A percentile compares a stretch with the other conserved stretches of the same genome.
Evolutionary conservation across 805 yeast genomes (phyloP).

Genomic region (Saccharomycopsis babjevae): DNA sequence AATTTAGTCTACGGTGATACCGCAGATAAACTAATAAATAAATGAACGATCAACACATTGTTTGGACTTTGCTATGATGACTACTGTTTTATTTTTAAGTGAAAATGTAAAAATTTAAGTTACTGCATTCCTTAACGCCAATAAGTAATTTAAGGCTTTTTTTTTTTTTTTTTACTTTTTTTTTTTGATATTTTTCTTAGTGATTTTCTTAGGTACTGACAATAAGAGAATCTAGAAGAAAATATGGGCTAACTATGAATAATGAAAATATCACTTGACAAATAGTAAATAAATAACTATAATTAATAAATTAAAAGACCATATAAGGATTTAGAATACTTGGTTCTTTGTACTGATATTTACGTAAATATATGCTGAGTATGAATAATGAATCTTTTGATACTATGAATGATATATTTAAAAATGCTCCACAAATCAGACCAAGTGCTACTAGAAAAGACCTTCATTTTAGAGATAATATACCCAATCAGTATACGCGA

Average conservation of each 20-base stretch:
- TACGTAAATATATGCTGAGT: neutral
- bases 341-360: neutral
- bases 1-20: constrained; percentile 4
- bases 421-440: neutral
- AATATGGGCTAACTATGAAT: neutral
- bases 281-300: too few species aligned
- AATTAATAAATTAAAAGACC: too few species aligned
- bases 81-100: too few species aligned
- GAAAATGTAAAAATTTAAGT: too few species aligned
- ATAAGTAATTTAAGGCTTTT: neutral
- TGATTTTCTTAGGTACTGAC: neutral
- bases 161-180: neutral
- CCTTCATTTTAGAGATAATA: neutral
- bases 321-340: too few species aligned
- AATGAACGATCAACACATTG: neutral
- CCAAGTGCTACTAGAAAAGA: neutral
- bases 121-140: neutral
- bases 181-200: neutral
- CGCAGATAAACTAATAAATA: neutral
- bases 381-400: neutral
- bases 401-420: neutral
- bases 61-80: neutral
- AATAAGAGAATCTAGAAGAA: neutral
- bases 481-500: neutral
- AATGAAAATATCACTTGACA: neutral